Conservation (phyloP, 176 grass and related monocot genomes). For the Phoenix roebelenii region DNA sequence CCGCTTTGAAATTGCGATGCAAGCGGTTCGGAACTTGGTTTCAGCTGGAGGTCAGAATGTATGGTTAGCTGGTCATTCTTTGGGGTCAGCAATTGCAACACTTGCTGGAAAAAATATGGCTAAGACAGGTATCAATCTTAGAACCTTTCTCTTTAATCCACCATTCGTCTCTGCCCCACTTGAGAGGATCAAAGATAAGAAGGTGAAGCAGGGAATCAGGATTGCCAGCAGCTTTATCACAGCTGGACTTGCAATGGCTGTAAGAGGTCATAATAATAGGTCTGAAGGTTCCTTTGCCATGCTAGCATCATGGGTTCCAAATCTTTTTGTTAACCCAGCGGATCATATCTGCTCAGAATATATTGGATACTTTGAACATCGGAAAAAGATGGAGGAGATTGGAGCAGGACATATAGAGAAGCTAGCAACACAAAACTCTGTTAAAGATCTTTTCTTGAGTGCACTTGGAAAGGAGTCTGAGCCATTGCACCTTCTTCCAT, state of each 20-base stretch:
- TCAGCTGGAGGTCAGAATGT: conserved; percentile 23
- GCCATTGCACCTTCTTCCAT: background rate
- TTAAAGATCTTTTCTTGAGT: conserved; percentile 1
- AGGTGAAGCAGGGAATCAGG: background rate
- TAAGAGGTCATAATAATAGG: background rate
- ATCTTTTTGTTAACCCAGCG: conserved; percentile 18
- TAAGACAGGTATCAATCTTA: conserved; percentile 12
- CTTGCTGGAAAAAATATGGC: conserved; percentile 28
- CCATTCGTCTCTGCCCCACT: conserved; percentile 18
- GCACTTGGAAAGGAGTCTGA: background rate
- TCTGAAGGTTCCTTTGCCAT: no score
- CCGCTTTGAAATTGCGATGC: conserved; percentile 23
- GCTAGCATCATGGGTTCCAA: conserved; percentile 15
- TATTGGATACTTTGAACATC: conserved; percentile 22
- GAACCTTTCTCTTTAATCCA: conserved; percentile 33
- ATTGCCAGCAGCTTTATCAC: background rate
- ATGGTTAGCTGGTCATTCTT: conserved; percentile 34
- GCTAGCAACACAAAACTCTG: conserved; percentile 13
- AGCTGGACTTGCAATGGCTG: conserved; percentile 8
- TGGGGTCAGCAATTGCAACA: conserved; percentile 32
- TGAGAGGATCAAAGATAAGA: conserved; percentile 14
- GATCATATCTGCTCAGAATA: conserved; percentile 25
- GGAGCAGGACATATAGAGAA: conserved; percentile 19
- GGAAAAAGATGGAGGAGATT: conserved; percentile 10
- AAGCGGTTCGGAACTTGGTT: conserved; percentile 15